Evolutionary conservation across 2,329 filamentous ascomycete genomes (phyloP).

Genomic region (Hypomyces perniciosus): DNA sequence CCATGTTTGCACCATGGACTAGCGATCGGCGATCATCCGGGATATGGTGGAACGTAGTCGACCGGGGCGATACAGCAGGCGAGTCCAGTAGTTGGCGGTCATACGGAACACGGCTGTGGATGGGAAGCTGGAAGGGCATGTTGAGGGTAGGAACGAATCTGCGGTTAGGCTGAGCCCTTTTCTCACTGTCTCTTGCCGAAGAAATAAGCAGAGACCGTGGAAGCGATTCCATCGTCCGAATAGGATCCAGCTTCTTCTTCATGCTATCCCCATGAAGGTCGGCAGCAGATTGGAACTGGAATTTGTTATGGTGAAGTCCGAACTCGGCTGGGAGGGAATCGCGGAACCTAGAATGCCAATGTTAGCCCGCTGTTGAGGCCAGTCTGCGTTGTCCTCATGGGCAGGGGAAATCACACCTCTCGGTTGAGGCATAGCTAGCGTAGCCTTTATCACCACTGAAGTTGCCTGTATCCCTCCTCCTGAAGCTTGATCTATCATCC

Average conservation of each 20-base stretch:
- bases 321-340: slow-evolving; percentile 38
- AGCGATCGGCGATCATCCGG: slow-evolving; percentile 38
- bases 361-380: slow-evolving; percentile 12
- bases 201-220: slow-evolving; percentile 39
- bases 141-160: slow-evolving; percentile 33
- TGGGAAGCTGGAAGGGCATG: slow-evolving; percentile 42
- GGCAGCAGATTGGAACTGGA: slow-evolving; percentile 40
- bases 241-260: slow-evolving; percentile 50
- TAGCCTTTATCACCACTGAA: slow-evolving; percentile 38
- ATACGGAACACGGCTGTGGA: slow-evolving; percentile 33
- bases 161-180: slow-evolving; percentile 32
- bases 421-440: slow-evolving; percentile 36
- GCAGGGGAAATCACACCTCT: slow-evolving; percentile 25
- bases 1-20: slow-evolving; percentile 38
- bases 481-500: slow-evolving; percentile 30
- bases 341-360: slow-evolving; percentile 29
- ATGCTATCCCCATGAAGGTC: slow-evolving; percentile 45
- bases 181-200: slow-evolving; percentile 34
- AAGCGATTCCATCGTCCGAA: slow-evolving; percentile 38
- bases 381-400: background rate
- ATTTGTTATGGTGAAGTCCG: slow-evolving; percentile 45
- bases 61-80: slow-evolving; percentile 42
- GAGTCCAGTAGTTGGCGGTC: slow-evolving; percentile 43
- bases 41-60: slow-evolving; percentile 35
- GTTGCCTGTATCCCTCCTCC: slow-evolving; percentile 25